Evolutionary conservation across 1,284 basidiomycete species (phyloP).

Genomic region (Vanrija sp.): DNA sequence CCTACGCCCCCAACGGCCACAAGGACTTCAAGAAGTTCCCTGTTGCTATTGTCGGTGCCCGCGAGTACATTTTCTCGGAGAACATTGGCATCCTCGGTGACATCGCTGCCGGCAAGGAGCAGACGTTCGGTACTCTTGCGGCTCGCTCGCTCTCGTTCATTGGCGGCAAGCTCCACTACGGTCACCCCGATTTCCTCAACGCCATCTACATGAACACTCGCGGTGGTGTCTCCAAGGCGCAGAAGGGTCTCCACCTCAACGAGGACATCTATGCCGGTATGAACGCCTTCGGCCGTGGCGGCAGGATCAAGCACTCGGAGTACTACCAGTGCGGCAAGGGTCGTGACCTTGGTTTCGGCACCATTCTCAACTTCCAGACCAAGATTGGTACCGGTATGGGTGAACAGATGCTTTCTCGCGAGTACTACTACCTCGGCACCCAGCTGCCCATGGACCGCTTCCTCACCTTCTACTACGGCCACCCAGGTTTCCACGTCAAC

Average conservation of each 20-base stretch:
- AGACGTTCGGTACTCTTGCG: constrained; percentile 96
- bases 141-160: constrained; percentile 95
- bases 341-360: constrained; percentile 97
- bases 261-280: constrained; percentile 99
- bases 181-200: constrained; percentile 96
- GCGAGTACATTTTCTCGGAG: constrained; percentile 99
- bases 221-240: constrained; percentile 96
- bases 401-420: constrained; percentile 97
- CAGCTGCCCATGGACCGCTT: constrained; percentile 97
- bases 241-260: constrained; percentile 96
- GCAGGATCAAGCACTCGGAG: constrained; percentile 97
- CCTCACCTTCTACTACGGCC: constrained; percentile 99
- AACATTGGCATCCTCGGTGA: constrained; percentile 99
- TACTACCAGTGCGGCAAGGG: constrained; percentile 98
- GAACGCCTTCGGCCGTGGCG: constrained; percentile 95
- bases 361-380: constrained; percentile 98
- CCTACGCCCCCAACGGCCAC: constrained; percentile 83
- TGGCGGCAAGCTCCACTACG: constrained; percentile 97
- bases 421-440: constrained; percentile 99
- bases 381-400: constrained; percentile 99
- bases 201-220: constrained; percentile 97
- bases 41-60: constrained; percentile 94
- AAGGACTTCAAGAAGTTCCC: constrained; percentile 83
- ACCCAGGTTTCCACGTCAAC: constrained; percentile 99
- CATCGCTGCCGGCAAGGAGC: constrained; percentile 97